Percentiles rank a stretch among this genome's conserved stretches.
Evolutionary conservation across 352 stramenopile genomes (phyloP).

Genomic region (Phytophthora ohioensis): DNA sequence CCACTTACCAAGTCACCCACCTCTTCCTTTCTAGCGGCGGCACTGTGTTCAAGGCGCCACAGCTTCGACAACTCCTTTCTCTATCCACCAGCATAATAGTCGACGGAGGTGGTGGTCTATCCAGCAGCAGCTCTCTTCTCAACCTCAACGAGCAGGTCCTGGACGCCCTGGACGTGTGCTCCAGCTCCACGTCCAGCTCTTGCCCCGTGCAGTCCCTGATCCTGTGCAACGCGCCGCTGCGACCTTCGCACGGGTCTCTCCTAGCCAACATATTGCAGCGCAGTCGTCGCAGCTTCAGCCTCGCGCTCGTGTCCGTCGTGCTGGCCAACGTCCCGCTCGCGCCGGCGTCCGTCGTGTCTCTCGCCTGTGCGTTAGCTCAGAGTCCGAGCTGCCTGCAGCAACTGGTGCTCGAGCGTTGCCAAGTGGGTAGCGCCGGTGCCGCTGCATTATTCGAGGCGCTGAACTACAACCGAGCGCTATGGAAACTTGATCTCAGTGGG

Average conservation of each 20-base stretch:
- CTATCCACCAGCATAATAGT: conserved; percentile 70
- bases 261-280: conserved; percentile 48
- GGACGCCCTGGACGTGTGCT: conserved; percentile 48
- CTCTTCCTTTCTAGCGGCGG: conserved; percentile 38
- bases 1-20: conserved; percentile 5
- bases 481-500: conserved; percentile 78
- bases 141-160: conserved; percentile 65
- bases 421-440: conserved; percentile 58
- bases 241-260: conserved; percentile 35
- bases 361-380: conserved; percentile 59
- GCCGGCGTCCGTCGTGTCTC: conserved; percentile 42
- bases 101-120: conserved; percentile 44
- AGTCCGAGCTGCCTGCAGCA: conserved; percentile 66
- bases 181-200: conserved; percentile 1
- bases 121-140: neutral
- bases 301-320: conserved; percentile 62
- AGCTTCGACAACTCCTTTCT: conserved; percentile 67
- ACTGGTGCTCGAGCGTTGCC: conserved; percentile 75
- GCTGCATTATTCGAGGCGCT: conserved; percentile 62
- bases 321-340: conserved; percentile 62
- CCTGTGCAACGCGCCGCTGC: conserved; percentile 70
- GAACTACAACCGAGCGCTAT: conserved; percentile 54
- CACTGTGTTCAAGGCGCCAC: conserved; percentile 45
- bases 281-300: conserved; percentile 34
- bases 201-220: conserved; percentile 72